Evolutionary conservation across 2,329 filamentous ascomycete genomes (phyloP).

Genomic region (Alternaria brassicae): DNA sequence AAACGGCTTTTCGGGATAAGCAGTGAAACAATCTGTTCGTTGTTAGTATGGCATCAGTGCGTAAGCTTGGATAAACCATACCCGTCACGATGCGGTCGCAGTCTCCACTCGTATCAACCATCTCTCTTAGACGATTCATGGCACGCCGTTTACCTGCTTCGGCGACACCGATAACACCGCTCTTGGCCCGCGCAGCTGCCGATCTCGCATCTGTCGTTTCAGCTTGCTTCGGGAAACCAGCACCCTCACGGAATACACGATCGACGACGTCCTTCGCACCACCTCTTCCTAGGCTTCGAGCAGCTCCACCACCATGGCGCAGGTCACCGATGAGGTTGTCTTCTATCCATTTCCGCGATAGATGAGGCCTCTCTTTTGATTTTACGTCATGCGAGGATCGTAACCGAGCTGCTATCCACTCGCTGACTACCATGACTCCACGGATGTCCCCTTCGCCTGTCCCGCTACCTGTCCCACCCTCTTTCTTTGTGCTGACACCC

Average conservation of each 20-base stretch:
- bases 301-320: constrained; percentile 72
- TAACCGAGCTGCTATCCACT: constrained; percentile 82
- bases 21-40: constrained; percentile 73
- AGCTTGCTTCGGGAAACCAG: constrained; percentile 73
- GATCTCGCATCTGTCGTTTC: constrained; percentile 57
- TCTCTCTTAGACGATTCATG: constrained; percentile 74
- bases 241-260: constrained; percentile 80
- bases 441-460: constrained; percentile 77
- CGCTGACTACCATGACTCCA: constrained; percentile 83
- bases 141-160: constrained; percentile 75
- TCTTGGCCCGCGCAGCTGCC: constrained; percentile 60
- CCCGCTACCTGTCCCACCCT: constrained; percentile 65
- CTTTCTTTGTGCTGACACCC: constrained; percentile 77
- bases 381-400: constrained; percentile 53
- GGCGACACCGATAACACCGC: constrained; percentile 66
- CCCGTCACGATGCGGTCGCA: constrained; percentile 76
- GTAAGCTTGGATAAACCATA: constrained; percentile 20
- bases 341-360: constrained; percentile 81
- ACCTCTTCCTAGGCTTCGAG: constrained; percentile 74
- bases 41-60: constrained; percentile 16
- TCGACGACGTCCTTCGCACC: constrained; percentile 76
- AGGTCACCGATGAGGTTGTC: constrained; percentile 72
- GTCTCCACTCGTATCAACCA: constrained; percentile 81
- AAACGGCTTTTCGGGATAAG: constrained; percentile 85
- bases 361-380: constrained; percentile 52